Conservation (phyloP, 495 filamentous ascomycete genomes). For the Xeromyces bisporus region DNA sequence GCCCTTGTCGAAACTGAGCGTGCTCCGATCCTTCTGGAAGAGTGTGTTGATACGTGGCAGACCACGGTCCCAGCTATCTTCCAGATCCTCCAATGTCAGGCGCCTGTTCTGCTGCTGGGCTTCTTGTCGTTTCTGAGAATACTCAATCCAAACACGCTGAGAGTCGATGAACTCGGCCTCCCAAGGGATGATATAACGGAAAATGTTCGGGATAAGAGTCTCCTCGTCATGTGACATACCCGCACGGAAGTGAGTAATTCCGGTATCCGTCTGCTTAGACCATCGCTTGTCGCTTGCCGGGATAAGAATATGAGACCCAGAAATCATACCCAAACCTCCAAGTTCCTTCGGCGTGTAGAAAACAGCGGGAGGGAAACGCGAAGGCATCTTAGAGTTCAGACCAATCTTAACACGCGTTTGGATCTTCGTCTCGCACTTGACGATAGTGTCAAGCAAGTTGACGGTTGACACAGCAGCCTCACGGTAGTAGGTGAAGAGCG, state of each 20-base stretch:
- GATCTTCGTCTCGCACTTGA: slow-evolving; percentile 99
- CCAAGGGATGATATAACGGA: slow-evolving; percentile 99
- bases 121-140: slow-evolving; percentile 93
- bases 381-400: slow-evolving; percentile 98
- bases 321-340: slow-evolving; percentile 97
- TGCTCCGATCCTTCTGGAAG: slow-evolving; percentile 98
- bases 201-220: slow-evolving; percentile 96
- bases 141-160: slow-evolving; percentile 97
- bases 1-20: slow-evolving; percentile 95
- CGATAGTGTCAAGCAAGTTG: slow-evolving; percentile 89
- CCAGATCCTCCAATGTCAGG: slow-evolving; percentile 87
- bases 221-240: slow-evolving; percentile 99
- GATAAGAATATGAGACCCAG: slow-evolving; percentile 94
- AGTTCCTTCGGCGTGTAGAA: slow-evolving; percentile 99
- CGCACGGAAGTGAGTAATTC: slow-evolving; percentile 91
- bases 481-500: slow-evolving; percentile 98
- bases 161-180: slow-evolving; percentile 98
- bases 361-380: slow-evolving; percentile 93
- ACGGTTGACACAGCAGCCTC: slow-evolving; percentile 97
- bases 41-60: slow-evolving; percentile 97
- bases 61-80: slow-evolving; percentile 98
- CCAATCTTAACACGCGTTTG: slow-evolving; percentile 99
- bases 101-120: slow-evolving; percentile 95
- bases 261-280: slow-evolving; percentile 94
- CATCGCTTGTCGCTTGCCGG: slow-evolving; percentile 95